Base-by-base conservation (phyloP, 75 land plant species). In the Sequoiadendron giganteum region DNA sequence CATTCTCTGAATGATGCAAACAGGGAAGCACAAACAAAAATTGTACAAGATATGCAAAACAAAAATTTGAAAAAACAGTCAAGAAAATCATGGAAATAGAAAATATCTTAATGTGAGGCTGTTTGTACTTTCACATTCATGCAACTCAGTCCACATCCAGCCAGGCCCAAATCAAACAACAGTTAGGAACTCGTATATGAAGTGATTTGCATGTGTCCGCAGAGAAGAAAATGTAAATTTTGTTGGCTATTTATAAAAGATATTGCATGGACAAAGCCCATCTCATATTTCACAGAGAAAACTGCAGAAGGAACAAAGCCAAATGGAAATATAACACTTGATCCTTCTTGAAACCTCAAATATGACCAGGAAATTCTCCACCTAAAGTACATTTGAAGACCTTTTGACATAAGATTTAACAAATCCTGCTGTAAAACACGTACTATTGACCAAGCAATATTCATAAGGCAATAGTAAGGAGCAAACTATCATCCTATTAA, bases 1-100 rank as follows among this genome's bases (percentile, higher is more conserved):
- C 34, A 82, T 82, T 82, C 14, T n/a, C 47, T 82, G 84, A 65
- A 47, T 82, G 47, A 45, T 82, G 16, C 47, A 47, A 82, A 82
- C 10, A n/a, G 13, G 3, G 32, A 32, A n/a, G 34, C 32, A 47
- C 13, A 82, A 25, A 11, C 49, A 47, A 42, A 39, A n/a, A n/a
- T n/a, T 82, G 34, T 82, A 82, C 14, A 28, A 82, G 52, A 42
- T 47, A 47, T n/a, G 48, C n/a, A 16, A 10, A 81, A 39, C 47
- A 30, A 82, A 82, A 82, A 82, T 3, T 28, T 45, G 1, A 45
- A 8, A 28, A 82, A 19, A 42, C 28, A 42, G 10, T 6, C 30
- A 82, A 4, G 45, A 28, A 28, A 45, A 47, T 47, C 52, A 82
- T 45, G n/a, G 10, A 75, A 82, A 82, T 11, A 28, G 49, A 81